These are phyloP conservation scores for Saccharomyces hybrid DNA, from an alignment of 1,139 yeast species.

Conservation along the genomic window DNA sequence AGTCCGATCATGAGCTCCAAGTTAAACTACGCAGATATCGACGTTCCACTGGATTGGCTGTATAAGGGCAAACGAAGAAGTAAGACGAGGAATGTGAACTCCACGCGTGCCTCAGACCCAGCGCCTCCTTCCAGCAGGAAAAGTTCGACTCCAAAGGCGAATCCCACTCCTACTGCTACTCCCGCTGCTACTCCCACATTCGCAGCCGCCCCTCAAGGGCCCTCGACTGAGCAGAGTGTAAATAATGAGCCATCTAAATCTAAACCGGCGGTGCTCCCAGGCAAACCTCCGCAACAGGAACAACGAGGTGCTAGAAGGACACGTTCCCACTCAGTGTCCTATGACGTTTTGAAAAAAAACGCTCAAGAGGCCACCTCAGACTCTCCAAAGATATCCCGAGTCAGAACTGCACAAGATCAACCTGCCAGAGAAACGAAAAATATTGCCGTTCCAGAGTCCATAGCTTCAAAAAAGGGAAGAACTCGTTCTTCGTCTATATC, in stretches of 20 bases:
- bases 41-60: slow-evolving; percentile 29
- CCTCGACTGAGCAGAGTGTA: not conserved
- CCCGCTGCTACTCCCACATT: not conserved
- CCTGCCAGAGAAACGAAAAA: not conserved
- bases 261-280: not conserved
- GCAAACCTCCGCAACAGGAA: not conserved
- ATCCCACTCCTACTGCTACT: too few relatives aligned
- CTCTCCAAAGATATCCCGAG: not conserved
- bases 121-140: not conserved
- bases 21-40: slow-evolving; percentile 14
- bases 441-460: not conserved
- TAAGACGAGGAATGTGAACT: slow-evolving; percentile 1
- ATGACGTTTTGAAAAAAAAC: not conserved
- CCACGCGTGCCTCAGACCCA: not conserved
- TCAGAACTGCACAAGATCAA: not conserved
- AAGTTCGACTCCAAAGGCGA: too few relatives aligned
- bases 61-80: slow-evolving; percentile 22
- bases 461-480: slow-evolving; percentile 1
- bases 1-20: not conserved
- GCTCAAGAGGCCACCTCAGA: not conserved
- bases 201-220: not conserved
- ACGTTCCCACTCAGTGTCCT: not conserved
- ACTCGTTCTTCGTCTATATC: slow-evolving; percentile 10
- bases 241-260: not conserved
- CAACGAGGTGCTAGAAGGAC: not conserved